Conservation (phyloP, 495 filamentous ascomycete genomes). For the Barbatosphaeria neglecta region DNA sequence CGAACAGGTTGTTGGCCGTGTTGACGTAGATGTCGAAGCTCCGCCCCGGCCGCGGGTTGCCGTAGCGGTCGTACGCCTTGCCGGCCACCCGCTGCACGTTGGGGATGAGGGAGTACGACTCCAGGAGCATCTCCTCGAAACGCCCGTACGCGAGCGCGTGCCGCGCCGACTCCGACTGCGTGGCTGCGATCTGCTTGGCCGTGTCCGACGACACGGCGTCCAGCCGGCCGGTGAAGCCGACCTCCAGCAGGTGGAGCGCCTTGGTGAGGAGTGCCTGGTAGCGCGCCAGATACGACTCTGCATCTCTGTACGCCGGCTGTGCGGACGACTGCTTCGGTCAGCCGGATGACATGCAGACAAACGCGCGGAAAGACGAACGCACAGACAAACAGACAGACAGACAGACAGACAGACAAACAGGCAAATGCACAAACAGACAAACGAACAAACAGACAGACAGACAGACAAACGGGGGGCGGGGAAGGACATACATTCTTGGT, state of each 20-base stretch:
- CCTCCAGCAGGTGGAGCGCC: conserved; percentile 41
- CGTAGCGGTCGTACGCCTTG: conserved; percentile 52
- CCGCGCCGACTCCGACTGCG: conserved; percentile 36
- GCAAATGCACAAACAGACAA: too few relatives aligned
- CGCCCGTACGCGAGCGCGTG: conserved; percentile 40
- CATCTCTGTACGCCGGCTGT: conserved; percentile 73
- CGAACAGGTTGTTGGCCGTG: conserved; percentile 40
- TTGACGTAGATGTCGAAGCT: conserved; percentile 49
- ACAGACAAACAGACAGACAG: too few relatives aligned
- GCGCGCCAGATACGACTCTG: conserved; percentile 76
- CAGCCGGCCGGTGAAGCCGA: conserved; percentile 32
- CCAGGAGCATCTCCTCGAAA: conserved; percentile 34
- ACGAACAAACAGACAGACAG: not conserved
- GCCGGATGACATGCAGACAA: too few relatives aligned
- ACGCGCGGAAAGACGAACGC: too few relatives aligned
- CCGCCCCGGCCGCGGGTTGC: conserved; percentile 41
- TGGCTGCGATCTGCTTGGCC: conserved; percentile 29
- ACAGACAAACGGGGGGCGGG: not conserved
- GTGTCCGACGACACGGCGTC: conserved; percentile 34
- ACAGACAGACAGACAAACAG: too few relatives aligned
- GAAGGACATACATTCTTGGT: conserved; percentile 52
- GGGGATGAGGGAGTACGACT: conserved; percentile 31
- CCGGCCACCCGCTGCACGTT: conserved; percentile 32
- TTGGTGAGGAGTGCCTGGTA: conserved; percentile 68
- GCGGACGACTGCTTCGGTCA: conserved; percentile 14